phyloP scores from a whole-genome alignment of 805 yeast genomes.

The Starmerella gropengiesseri region DNA sequence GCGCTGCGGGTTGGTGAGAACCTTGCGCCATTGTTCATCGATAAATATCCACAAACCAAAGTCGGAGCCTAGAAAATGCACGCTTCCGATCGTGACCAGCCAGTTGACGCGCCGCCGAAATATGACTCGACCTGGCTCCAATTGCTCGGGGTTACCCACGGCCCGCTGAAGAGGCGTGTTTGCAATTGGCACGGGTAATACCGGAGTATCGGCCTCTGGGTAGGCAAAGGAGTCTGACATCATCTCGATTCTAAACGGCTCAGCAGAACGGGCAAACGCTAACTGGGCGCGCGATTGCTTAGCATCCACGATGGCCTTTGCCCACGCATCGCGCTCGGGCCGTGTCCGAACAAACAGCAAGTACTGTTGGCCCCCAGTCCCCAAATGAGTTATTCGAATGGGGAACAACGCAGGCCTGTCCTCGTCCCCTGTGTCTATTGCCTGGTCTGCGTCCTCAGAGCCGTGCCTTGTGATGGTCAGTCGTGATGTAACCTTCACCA shows the following conservation, averaged over 20 bases:
- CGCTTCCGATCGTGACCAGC: conserved; percentile 34
- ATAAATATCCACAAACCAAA: conserved; percentile 47
- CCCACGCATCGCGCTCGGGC: conserved; percentile 49
- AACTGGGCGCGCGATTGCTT: conserved; percentile 31
- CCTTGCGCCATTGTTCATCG: conserved; percentile 43
- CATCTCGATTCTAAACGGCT: conserved; percentile 44
- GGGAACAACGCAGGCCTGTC: conserved; percentile 28
- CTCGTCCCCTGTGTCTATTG: conserved; percentile 16
- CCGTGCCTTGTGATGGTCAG: conserved; percentile 20
- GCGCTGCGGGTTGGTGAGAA: conserved; percentile 31
- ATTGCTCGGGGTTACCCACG: conserved; percentile 14
- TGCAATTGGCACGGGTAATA: conserved; percentile 27
- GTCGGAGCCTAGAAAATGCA: conserved; percentile 44
- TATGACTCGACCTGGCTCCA: conserved; percentile 23
- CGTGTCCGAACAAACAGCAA: conserved; percentile 27
- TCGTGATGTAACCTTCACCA: conserved; percentile 24
- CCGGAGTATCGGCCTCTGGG: conserved; percentile 41
- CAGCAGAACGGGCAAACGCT: conserved; percentile 32
- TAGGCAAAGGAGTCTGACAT: conserved; percentile 57
- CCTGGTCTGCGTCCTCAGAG: conserved; percentile 1
- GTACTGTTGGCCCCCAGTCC: conserved; percentile 27
- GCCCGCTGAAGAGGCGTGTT: conserved; percentile 30
- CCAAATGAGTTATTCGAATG: conserved; percentile 30
- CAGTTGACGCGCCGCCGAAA: conserved; percentile 33
- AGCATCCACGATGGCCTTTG: conserved; percentile 40